Evolutionary conservation across 2,329 filamentous ascomycete species (phyloP), one percentile per base, ranked within the genome.

Genomic region (Orbilia quercus): DNA sequence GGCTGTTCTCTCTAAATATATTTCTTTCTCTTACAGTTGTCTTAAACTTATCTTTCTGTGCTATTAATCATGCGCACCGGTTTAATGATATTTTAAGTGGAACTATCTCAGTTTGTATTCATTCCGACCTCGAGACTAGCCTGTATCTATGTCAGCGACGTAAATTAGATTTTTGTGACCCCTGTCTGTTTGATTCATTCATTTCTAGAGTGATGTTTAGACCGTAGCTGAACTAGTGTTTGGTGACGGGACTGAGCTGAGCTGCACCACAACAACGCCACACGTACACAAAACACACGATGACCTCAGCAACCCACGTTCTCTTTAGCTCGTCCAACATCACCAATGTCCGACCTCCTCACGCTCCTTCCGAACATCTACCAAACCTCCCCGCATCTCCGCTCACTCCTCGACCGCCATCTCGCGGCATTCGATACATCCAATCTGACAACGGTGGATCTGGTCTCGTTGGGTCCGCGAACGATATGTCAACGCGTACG

Each of bases 401-500:
- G 44, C 9, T 58, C 67, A 7, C 31, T 71, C 84, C 86, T 79
- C 85, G 85, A 74, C 94, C 90, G 82, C 84, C 88, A 44, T 50
- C 82, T 97, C 31, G 89, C 91, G 1, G 87, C 88, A 20, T 86
- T 98, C 63, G 94, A 98, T 82, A 87, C 87, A 80, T 88, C 91
- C 77, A 84, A 85, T 57, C 84, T 99, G 79, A 90, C 90, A 23
- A 91, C 90, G 31, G 88, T 88, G 77, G 95, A 99, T 80, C 86
- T 99, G 53, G 85, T 99, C 78, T 91, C 91, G 1, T 88, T 96
- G 75, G 91, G 96, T 79, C 85, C 89, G 2, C 84, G 89, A 74
- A 90, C 96, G 79, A 87, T 98, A 76, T 92, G 92, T 66, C 95
- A 91, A 82, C 90, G 91, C 80, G 93, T 92, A 54, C 89, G 90